Percentiles rank a stretch among this genome's conserved stretches.
phyloP scores from a whole-genome alignment of 78 protist genomes.

The Pigoraptor vietnamica region DNA sequence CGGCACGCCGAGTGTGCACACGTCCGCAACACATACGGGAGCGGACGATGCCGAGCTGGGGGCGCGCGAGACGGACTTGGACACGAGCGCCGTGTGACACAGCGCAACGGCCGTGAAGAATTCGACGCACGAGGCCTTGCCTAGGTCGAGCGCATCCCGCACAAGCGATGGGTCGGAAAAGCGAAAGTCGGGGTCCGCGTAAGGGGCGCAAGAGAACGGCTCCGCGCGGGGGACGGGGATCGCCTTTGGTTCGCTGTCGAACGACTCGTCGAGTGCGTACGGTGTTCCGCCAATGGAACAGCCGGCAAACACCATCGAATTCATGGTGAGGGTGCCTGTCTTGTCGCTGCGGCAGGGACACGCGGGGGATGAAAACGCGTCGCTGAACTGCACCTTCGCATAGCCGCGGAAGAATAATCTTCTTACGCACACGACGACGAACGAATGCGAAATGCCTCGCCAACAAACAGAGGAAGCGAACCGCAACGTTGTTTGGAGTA shows the following conservation, averaged over 20 bases:
- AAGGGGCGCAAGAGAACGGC: not conserved
- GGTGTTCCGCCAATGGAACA: conserved; percentile 29
- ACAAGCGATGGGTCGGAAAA: not conserved
- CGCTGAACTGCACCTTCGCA: conserved; percentile 62
- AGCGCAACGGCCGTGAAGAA: conserved; percentile 66
- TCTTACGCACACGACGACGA: no score
- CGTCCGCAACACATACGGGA: no score
- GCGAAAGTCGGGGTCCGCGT: not conserved
- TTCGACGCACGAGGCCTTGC: not conserved
- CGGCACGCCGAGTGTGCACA: no score
- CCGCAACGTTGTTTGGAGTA: no score
- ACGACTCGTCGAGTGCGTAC: conserved; percentile 5
- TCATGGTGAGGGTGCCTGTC: conserved; percentile 96
- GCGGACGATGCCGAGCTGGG: no score
- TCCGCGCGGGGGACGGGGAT: not conserved
- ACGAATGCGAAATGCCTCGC: no score
- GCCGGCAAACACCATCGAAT: conserved; percentile 73
- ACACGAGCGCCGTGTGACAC: conserved; percentile 78
- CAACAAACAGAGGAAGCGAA: no score
- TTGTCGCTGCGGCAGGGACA: conserved; percentile 71
- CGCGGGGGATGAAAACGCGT: no score
- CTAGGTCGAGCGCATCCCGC: not conserved
- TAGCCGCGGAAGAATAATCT: no score
- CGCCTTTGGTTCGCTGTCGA: not conserved
- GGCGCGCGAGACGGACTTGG: not conserved